These are phyloP conservation scores for Curvularia hawaiiensis DNA, from an alignment of 2,329 filamentous ascomycete genomes.

Conservation along the genomic window DNA sequence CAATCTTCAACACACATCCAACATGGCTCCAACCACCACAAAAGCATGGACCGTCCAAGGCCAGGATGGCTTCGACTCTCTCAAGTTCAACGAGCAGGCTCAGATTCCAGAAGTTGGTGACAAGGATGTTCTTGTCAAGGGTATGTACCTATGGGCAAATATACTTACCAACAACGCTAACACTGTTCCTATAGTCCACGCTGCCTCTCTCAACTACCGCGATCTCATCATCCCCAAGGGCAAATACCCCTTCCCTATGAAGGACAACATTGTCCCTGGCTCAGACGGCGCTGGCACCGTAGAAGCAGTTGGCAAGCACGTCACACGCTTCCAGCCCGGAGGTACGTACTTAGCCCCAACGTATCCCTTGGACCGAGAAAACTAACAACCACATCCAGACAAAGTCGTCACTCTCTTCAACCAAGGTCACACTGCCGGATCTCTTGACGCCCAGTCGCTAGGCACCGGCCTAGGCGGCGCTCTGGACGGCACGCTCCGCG, in stretches of 20 bases:
- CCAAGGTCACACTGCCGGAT: slow-evolving; percentile 60
- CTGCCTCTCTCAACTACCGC: slow-evolving; percentile 56
- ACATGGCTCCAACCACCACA: slow-evolving; percentile 52
- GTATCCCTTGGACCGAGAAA: neutral
- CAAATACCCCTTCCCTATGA: slow-evolving; percentile 52
- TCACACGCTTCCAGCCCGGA: slow-evolving; percentile 61
- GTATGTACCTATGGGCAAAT: slow-evolving; percentile 34
- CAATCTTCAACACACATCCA: neutral
- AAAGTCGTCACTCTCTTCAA: slow-evolving; percentile 68
- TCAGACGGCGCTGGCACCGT: slow-evolving; percentile 61
- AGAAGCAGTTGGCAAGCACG: slow-evolving; percentile 59
- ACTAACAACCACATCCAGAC: slow-evolving; percentile 46
- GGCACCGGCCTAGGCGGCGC: slow-evolving; percentile 69
- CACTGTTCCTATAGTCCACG: slow-evolving; percentile 47
- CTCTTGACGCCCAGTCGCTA: slow-evolving; percentile 47
- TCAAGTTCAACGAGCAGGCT: slow-evolving; percentile 60
- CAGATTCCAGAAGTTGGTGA: slow-evolving; percentile 68
- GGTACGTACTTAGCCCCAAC: slow-evolving; percentile 15
- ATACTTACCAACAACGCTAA: slow-evolving; percentile 9
- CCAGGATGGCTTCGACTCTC: slow-evolving; percentile 63
- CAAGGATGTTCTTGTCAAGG: slow-evolving; percentile 73
- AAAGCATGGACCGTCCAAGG: slow-evolving; percentile 63
- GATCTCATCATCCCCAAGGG: slow-evolving; percentile 56
- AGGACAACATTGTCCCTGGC: slow-evolving; percentile 50
- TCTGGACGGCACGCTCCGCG: slow-evolving; percentile 69